A percentile compares a stretch with the other conserved stretches of the same genome.
phyloP scores from a whole-genome alignment of 768 basidiomycete genomes.

The Rubroboletus pulcherrimus region DNA sequence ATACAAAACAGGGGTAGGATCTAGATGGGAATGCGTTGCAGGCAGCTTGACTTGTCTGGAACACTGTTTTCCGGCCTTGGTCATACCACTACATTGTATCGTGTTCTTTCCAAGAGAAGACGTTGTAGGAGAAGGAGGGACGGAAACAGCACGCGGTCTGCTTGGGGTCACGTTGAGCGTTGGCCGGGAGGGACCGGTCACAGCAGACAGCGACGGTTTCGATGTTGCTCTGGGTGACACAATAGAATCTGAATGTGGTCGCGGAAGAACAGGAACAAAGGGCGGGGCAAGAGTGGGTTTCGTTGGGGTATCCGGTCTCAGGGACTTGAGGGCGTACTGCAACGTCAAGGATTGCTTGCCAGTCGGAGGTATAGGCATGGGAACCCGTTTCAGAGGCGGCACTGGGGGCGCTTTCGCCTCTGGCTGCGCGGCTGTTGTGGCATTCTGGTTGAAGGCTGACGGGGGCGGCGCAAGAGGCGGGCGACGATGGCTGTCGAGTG shows the following conservation, averaged over 20 bases:
- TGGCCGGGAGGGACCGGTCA: conserved; percentile 10
- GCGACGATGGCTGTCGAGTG: conserved; percentile 7
- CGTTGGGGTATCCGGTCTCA: conserved; percentile 6
- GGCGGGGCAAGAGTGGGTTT: conserved; percentile 19
- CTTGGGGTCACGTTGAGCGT: conserved; percentile 5
- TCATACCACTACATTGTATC: conserved; percentile 59
- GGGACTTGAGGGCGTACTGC: conserved; percentile 22
- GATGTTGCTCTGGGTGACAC: conserved; percentile 7
- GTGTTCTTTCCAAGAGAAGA: conserved; percentile 18
- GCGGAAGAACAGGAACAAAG: conserved; percentile 18
- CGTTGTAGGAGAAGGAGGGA: conserved; percentile 14
- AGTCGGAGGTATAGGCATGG: conserved; percentile 24
- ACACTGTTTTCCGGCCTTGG: conserved; percentile 63
- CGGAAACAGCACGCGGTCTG: conserved; percentile 22
- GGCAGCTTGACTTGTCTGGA: conserved; percentile 52
- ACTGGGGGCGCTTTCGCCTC: neutral
- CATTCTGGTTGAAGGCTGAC: conserved; percentile 8
- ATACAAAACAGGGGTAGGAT: conserved; percentile 39
- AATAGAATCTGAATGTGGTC: conserved; percentile 34
- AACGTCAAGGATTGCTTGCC: conserved; percentile 17
- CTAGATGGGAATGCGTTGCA: conserved; percentile 20
- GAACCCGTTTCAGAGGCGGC: conserved; percentile 14
- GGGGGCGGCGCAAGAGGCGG: conserved; percentile 3
- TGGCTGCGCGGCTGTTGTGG: neutral
- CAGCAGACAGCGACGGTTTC: conserved; percentile 4